Conservation (phyloP, 108 stramenopile species). For the Poteriospumella lacustris region DNA sequence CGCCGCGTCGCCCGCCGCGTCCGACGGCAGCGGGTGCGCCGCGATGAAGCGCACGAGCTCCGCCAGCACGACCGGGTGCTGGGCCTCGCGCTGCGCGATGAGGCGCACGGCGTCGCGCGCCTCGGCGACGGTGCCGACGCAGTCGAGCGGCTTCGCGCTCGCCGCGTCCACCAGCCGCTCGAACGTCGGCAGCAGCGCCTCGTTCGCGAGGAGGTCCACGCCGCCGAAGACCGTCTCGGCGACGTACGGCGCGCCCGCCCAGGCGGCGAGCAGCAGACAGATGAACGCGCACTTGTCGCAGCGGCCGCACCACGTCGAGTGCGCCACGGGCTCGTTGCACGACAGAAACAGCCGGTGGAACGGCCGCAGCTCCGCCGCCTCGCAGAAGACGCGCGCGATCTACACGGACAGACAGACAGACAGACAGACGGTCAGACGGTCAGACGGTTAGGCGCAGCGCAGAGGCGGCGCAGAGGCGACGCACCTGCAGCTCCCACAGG, state of each 20-base stretch:
- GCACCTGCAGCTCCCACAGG: background rate
- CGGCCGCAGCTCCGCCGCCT: background rate
- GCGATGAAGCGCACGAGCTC: no score
- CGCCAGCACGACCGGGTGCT: no score
- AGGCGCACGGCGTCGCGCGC: background rate
- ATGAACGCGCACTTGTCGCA: slow-evolving; percentile 27
- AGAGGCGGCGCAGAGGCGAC: no score
- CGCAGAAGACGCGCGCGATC: slow-evolving; percentile 20
- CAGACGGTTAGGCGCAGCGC: no score
- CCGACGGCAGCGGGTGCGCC: no score
- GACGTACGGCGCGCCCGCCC: background rate
- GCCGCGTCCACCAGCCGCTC: background rate
- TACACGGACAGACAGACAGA: background rate
- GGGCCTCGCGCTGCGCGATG: no score
- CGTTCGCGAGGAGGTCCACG: background rate
- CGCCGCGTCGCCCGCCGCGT: no score
- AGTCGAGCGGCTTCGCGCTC: slow-evolving; percentile 16
- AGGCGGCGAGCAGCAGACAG: background rate
- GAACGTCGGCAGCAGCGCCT: background rate
- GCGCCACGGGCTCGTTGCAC: slow-evolving; percentile 17
- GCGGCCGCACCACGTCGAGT: background rate
- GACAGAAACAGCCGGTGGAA: slow-evolving; percentile 15
- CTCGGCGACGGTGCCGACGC: slow-evolving; percentile 7
- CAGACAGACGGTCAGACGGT: no score
- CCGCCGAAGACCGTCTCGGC: background rate